These are phyloP conservation scores for Colletotrichum cereale DNA, from an alignment of 2,329 filamentous ascomycete species.

Conservation along the genomic window DNA sequence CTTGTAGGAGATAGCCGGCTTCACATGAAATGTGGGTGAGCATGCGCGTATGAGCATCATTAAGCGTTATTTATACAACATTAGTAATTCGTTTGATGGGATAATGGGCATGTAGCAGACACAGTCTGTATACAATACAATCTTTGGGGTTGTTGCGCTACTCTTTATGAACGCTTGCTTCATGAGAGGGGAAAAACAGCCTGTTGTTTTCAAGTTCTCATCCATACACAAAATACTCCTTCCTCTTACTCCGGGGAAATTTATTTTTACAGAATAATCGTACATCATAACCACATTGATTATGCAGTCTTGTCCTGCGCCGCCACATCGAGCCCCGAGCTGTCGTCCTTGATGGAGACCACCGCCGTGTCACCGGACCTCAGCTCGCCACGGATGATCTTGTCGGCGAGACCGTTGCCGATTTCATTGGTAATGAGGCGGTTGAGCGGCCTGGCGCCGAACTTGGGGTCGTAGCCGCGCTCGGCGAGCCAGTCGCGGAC, in stretches of 20 bases:
- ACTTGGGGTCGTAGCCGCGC: slow-evolving; percentile 90
- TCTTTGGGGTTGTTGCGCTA: not conserved
- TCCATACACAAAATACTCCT: not conserved
- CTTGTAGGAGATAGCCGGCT: slow-evolving; percentile 22
- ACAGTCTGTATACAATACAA: slow-evolving; percentile 3
- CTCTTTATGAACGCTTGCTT: not conserved
- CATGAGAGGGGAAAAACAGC: slow-evolving; percentile 19
- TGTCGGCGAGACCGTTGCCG: slow-evolving; percentile 87
- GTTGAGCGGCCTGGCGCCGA: slow-evolving; percentile 91
- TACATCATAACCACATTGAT: slow-evolving; percentile 7
- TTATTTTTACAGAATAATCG: not conserved
- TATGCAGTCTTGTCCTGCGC: slow-evolving; percentile 14
- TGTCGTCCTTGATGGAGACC: slow-evolving; percentile 76
- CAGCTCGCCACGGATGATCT: slow-evolving; percentile 89
- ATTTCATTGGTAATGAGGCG: slow-evolving; percentile 91
- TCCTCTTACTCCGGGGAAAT: no score
- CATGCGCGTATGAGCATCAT: slow-evolving; percentile 9
- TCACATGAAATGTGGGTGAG: slow-evolving; percentile 13
- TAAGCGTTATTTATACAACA: not conserved
- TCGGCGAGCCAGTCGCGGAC: slow-evolving; percentile 91
- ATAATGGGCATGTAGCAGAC: not conserved
- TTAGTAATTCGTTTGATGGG: not conserved
- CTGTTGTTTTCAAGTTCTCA: not conserved
- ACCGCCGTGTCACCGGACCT: slow-evolving; percentile 80
- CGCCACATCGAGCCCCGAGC: slow-evolving; percentile 67